These are phyloP conservation scores for Aureobasidium melanogenum DNA, from an alignment of 2,329 filamentous ascomycete species.

Conservation along the genomic window DNA sequence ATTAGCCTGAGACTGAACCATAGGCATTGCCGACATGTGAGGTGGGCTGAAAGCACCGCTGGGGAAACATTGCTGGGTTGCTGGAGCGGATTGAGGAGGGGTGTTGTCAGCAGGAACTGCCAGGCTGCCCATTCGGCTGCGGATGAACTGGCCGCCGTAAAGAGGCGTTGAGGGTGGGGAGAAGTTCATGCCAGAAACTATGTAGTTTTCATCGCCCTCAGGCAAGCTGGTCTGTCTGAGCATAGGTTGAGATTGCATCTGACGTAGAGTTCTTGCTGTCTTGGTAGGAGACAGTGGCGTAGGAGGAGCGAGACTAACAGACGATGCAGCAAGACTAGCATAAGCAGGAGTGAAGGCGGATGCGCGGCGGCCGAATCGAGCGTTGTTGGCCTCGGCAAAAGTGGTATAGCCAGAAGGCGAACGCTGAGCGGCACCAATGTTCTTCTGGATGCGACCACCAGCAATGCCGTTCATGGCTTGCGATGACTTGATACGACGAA, in stretches of 20 bases:
- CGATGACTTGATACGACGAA: constrained; percentile 41
- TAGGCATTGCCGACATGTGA: constrained; percentile 11
- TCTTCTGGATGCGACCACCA: constrained; percentile 39
- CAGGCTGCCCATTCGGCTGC: constrained; percentile 24
- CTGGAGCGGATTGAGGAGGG: constrained; percentile 42
- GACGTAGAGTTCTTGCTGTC: not conserved
- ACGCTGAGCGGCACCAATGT: constrained; percentile 36
- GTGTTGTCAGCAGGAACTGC: constrained; percentile 34
- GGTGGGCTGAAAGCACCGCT: constrained; percentile 26
- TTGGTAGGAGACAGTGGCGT: constrained; percentile 40
- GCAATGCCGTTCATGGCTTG: constrained; percentile 34
- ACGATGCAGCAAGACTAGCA: constrained; percentile 18
- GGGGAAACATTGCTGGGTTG: constrained; percentile 39
- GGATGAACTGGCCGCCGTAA: constrained; percentile 22
- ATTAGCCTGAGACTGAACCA: constrained; percentile 13
- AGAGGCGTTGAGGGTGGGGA: constrained; percentile 37
- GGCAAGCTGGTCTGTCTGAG: constrained; percentile 31
- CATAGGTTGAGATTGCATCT: constrained; percentile 18
- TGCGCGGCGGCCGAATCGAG: constrained; percentile 33
- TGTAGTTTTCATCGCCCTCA: constrained; percentile 25
- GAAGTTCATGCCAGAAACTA: constrained; percentile 20
- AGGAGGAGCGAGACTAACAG: constrained; percentile 36
- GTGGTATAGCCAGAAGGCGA: constrained; percentile 40
- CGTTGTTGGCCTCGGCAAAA: constrained; percentile 37
- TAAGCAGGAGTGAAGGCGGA: constrained; percentile 28